Percentiles rank a stretch among this genome's conserved stretches.
Conservation (phyloP, 1,139 yeast genomes). For the Blastobotrys niveus region DNA sequence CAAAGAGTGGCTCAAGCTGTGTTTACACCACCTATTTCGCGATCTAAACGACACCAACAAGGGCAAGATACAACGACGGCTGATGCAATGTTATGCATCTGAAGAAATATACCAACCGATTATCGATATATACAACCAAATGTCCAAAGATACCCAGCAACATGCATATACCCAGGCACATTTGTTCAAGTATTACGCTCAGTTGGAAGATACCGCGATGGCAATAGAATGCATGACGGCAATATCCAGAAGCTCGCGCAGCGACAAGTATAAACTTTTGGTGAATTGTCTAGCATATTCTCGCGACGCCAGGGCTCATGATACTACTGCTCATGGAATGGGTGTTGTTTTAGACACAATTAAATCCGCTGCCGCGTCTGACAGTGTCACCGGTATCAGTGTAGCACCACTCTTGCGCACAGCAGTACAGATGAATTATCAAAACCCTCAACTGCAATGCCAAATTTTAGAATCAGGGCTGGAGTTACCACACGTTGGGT, state of each 20-base stretch:
- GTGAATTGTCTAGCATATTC: neutral
- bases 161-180: conserved; percentile 7
- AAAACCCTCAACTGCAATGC: neutral
- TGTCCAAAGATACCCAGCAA: neutral
- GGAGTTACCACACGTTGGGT: neutral
- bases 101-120: neutral
- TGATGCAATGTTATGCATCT: conserved; percentile 3
- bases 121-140: conserved; percentile 4
- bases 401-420: conserved; percentile 4
- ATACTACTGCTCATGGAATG: neutral
- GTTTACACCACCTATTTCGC: neutral
- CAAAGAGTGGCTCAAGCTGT: neutral
- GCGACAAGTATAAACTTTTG: neutral
- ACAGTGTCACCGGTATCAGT: neutral
- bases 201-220: neutral
- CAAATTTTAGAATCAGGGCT: neutral
- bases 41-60: neutral
- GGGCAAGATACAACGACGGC: conserved; percentile 1
- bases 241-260: neutral
- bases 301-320: neutral
- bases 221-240: conserved; percentile 1
- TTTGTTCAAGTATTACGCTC: conserved; percentile 4
- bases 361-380: neutral
- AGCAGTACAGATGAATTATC: conserved; percentile 3
- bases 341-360: neutral